Evolutionary conservation across 2,329 filamentous ascomycete genomes (phyloP).

Genomic region (Monosporascus ibericus): DNA sequence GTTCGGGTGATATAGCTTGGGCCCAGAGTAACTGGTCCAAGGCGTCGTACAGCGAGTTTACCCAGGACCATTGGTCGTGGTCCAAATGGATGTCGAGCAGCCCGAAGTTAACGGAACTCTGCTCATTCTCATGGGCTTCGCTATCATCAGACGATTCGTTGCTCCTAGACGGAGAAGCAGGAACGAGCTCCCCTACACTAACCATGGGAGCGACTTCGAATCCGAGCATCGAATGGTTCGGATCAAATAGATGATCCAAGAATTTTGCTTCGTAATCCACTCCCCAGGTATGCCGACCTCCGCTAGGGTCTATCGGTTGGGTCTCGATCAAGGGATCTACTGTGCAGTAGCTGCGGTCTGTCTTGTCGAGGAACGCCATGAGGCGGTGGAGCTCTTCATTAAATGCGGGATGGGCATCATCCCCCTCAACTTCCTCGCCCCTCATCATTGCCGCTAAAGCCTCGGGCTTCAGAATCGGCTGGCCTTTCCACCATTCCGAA

Average conservation of each 20-base stretch:
- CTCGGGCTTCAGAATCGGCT: slow-evolving; percentile 38
- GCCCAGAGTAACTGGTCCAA: slow-evolving; percentile 44
- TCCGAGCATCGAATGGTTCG: slow-evolving; percentile 8
- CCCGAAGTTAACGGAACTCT: slow-evolving; percentile 32
- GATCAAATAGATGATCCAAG: slow-evolving; percentile 19
- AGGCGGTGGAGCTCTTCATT: slow-evolving; percentile 54
- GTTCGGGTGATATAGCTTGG: slow-evolving; percentile 32
- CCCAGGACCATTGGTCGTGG: slow-evolving; percentile 29
- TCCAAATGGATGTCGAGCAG: slow-evolving; percentile 36
- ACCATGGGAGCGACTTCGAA: slow-evolving; percentile 16
- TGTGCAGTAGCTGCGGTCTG: slow-evolving; percentile 54
- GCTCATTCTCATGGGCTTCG: slow-evolving; percentile 24
- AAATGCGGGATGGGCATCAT: slow-evolving; percentile 31
- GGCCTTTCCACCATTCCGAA: slow-evolving; percentile 57
- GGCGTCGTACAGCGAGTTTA: slow-evolving; percentile 41
- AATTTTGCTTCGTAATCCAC: slow-evolving; percentile 40
- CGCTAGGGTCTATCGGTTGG: slow-evolving; percentile 25
- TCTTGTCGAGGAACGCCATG: slow-evolving; percentile 56
- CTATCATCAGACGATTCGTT: slow-evolving; percentile 5
- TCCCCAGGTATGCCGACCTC: slow-evolving; percentile 25
- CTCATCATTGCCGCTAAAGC: slow-evolving; percentile 27
- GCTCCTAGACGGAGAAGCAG: slow-evolving; percentile 4
- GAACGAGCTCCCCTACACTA: slow-evolving; percentile 16
- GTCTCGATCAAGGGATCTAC: slow-evolving; percentile 40
- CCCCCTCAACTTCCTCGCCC: slow-evolving; percentile 25